Evolutionary conservation across 495 filamentous ascomycete genomes (phyloP).

Genomic region (Filosporella fistucella): DNA sequence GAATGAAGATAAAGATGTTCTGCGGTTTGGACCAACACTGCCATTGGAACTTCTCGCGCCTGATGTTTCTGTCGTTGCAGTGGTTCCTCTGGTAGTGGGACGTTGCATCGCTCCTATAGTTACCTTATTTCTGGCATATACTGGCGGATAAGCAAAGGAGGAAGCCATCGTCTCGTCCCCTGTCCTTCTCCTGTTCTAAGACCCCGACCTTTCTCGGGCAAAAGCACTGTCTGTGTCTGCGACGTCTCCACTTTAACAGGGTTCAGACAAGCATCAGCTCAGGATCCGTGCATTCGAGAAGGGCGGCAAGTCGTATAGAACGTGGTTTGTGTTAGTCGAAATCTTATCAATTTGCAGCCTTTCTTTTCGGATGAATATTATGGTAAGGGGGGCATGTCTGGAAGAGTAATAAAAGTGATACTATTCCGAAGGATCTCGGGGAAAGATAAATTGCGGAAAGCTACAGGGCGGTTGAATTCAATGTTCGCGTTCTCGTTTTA

Average conservation of each 20-base stretch:
- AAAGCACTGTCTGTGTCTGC: slow-evolving; percentile 6
- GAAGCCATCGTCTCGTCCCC: background rate
- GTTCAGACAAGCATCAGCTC: slow-evolving; percentile 5
- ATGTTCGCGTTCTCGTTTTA: too few relatives aligned
- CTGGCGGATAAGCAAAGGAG: slow-evolving; percentile 3
- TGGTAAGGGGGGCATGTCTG: too few relatives aligned
- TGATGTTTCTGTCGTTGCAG: slow-evolving; percentile 21
- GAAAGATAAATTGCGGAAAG: too few relatives aligned
- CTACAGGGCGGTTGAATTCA: too few relatives aligned
- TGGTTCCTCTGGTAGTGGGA: slow-evolving; percentile 17
- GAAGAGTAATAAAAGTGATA: too few relatives aligned
- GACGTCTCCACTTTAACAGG: slow-evolving; percentile 8
- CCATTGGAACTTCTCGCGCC: slow-evolving; percentile 23
- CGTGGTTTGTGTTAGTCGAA: too few relatives aligned
- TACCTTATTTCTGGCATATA: slow-evolving; percentile 1
- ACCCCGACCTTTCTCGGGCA: background rate
- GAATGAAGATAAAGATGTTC: slow-evolving; percentile 56
- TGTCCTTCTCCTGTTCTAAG: background rate
- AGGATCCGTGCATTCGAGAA: background rate
- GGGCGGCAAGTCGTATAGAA: too few relatives aligned
- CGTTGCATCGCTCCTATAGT: slow-evolving; percentile 11
- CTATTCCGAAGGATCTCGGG: too few relatives aligned
- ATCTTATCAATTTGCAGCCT: too few relatives aligned
- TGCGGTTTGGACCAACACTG: slow-evolving; percentile 26
- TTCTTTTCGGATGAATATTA: too few relatives aligned